These are phyloP conservation scores for Penicillium psychrofluorescens DNA, from an alignment of 495 filamentous ascomycete genomes.

Conservation along the genomic window DNA sequence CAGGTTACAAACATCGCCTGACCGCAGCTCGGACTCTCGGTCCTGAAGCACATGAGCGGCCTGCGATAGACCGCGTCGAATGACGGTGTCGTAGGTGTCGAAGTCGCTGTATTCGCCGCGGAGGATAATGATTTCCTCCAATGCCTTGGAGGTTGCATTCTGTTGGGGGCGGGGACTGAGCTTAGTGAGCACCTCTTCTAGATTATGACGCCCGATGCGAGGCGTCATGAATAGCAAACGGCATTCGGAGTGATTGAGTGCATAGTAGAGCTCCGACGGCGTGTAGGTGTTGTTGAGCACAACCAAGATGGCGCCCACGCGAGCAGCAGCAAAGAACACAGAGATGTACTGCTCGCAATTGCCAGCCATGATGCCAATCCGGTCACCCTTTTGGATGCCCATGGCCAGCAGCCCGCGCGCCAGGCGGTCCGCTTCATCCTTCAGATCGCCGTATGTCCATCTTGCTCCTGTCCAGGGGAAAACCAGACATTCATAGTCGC, in stretches of 20 bases:
- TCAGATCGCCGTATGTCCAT: constrained; percentile 60
- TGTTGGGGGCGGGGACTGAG: constrained; percentile 36
- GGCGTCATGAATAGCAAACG: constrained; percentile 58
- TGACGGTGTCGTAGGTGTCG: constrained; percentile 44
- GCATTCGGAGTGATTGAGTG: constrained; percentile 58
- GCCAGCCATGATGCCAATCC: constrained; percentile 62
- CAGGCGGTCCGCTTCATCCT: constrained; percentile 50
- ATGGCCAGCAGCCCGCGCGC: constrained; percentile 51
- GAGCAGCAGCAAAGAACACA: constrained; percentile 59
- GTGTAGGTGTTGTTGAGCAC: constrained; percentile 71
- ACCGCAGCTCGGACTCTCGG: constrained; percentile 40
- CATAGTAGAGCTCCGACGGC: constrained; percentile 53
- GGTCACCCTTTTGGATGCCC: constrained; percentile 56
- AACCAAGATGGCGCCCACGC: constrained; percentile 60
- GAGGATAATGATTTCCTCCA: constrained; percentile 48
- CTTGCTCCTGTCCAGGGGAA: constrained; percentile 59
- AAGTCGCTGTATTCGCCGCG: constrained; percentile 43
- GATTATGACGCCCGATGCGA: constrained; percentile 50
- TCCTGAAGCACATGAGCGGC: constrained; percentile 35
- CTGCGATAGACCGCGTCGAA: constrained; percentile 21
- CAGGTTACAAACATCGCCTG: constrained; percentile 59
- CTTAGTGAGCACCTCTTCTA: constrained; percentile 43
- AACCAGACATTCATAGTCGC: constrained; percentile 52
- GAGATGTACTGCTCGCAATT: constrained; percentile 66
- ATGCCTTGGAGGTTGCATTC: constrained; percentile 18